Base-by-base conservation (phyloP, 2,329 filamentous ascomycete species). In the Beauveria brongniartii region DNA sequence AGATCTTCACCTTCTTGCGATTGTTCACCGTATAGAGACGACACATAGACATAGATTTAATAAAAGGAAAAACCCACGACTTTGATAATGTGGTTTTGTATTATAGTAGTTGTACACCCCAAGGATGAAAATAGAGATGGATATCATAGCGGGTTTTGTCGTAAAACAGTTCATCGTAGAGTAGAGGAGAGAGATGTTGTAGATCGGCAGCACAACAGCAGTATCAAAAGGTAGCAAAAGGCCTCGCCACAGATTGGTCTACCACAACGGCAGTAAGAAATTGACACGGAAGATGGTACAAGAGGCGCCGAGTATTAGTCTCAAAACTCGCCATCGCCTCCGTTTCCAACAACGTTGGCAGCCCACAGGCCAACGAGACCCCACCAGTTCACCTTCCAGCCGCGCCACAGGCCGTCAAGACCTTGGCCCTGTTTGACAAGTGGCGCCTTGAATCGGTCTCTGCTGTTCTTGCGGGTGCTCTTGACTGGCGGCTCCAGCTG, bases 351-450 rank as follows among this genome's bases (percentile, higher is more conserved):
- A 26, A 88, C 80, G 41, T 84, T 82, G 26, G 87, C 87, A 8
- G 85, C 84, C 88, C 88, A 91, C 10, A 91, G 79, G 9, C 88
- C 88, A 12, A 90, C 84, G 7, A 91, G 72, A 0, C 88, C 88
- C 87, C 88, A 91, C 78, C 89, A 90, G 62, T 86, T 89, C 43
- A 91, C 86, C 71, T 89, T 86, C 87, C 88, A 91, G 0, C 88
- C 88, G 37, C 88, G 77, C 81, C 87, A 89, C 14, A 91, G 76
- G 0, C 88, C 88, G 47, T 85, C 78, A 9, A 87, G 70, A 4
- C 88, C 88, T 69, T 91, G 88, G 0, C 88, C 88, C 67, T 82
- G 84, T 58, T 76, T 75, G 65, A 80, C 79, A 1, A 69, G 66
- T 14, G 72, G 67, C n/a, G 67, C 61, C 63, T 69, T 70, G 40